A percentile compares a stretch with the other conserved stretches of the same genome.
These are phyloP conservation scores for Verticillium alfalfae DNA, from an alignment of 2,329 filamentous ascomycete genomes.

Conservation along the genomic window DNA sequence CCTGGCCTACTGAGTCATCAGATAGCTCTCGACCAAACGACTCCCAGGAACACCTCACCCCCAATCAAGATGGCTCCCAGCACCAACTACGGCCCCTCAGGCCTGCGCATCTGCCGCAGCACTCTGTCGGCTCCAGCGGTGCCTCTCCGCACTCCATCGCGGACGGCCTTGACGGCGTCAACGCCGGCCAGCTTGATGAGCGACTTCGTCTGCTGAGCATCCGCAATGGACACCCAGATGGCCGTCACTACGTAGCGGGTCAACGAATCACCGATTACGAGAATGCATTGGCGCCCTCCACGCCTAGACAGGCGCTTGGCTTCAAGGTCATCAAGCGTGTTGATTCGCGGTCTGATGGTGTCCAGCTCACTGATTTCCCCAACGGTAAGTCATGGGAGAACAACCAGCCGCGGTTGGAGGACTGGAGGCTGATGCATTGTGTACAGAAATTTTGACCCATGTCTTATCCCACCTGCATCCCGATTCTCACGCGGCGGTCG, in stretches of 20 bases:
- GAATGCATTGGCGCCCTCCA: conserved; percentile 45
- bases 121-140: conserved; percentile 25
- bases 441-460: conserved; percentile 82
- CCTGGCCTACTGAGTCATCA: conserved; percentile 45
- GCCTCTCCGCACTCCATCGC: conserved; percentile 28
- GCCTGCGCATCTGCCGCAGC: conserved; percentile 24
- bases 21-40: conserved; percentile 32
- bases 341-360: conserved; percentile 28
- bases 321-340: conserved; percentile 52
- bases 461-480: conserved; percentile 86
- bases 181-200: conserved; percentile 40
- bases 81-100: conserved; percentile 36
- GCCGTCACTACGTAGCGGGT: conserved; percentile 26
- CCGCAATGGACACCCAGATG: conserved; percentile 15
- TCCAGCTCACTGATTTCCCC: conserved; percentile 57
- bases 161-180: conserved; percentile 24
- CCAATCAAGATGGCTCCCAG: conserved; percentile 54
- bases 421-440: background rate
- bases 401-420: background rate
- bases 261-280: conserved; percentile 57
- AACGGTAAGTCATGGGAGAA: conserved; percentile 60
- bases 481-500: conserved; percentile 73
- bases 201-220: conserved; percentile 48
- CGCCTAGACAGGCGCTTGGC: conserved; percentile 40
- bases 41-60: conserved; percentile 21